Evolutionary conservation across 164 flowering plant genomes (phyloP).

Genomic region (Dillenia suffruticosa): DNA sequence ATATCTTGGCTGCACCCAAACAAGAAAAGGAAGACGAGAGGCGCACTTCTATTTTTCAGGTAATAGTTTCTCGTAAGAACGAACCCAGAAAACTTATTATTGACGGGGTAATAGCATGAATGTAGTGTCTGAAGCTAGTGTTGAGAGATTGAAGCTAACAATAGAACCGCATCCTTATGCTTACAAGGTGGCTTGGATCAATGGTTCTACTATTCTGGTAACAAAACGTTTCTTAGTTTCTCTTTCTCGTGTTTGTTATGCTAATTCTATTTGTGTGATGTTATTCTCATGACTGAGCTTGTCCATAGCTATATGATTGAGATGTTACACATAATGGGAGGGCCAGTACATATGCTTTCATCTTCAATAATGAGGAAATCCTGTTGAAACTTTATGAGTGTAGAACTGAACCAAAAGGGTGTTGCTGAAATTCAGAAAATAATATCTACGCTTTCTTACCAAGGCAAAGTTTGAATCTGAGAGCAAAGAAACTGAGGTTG

Average conservation of each 20-base stretch:
- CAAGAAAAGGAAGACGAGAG: background rate
- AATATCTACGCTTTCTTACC: no score
- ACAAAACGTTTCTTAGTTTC: background rate
- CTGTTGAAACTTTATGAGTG: background rate
- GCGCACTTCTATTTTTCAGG: conserved; percentile 2
- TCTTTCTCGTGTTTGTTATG: background rate
- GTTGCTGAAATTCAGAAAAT: no score
- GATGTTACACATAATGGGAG: background rate
- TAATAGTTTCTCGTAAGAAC: background rate
- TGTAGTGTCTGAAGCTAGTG: background rate
- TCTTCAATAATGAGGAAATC: background rate
- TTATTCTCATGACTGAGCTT: background rate
- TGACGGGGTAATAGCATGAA: conserved; percentile 6
- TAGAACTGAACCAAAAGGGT: no score
- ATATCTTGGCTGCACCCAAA: background rate
- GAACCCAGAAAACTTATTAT: conserved; percentile 1
- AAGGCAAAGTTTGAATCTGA: no score
- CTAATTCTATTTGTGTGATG: conserved; percentile 2
- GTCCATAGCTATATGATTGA: conserved; percentile 3
- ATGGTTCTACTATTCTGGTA: background rate
- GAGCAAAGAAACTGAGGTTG: no score
- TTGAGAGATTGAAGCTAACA: conserved; percentile 3
- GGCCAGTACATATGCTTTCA: background rate
- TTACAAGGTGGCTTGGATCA: conserved; percentile 3
- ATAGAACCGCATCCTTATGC: background rate